Conservation (phyloP, 2,329 filamentous ascomycete species). For the Setomelanomma holmii region DNA sequence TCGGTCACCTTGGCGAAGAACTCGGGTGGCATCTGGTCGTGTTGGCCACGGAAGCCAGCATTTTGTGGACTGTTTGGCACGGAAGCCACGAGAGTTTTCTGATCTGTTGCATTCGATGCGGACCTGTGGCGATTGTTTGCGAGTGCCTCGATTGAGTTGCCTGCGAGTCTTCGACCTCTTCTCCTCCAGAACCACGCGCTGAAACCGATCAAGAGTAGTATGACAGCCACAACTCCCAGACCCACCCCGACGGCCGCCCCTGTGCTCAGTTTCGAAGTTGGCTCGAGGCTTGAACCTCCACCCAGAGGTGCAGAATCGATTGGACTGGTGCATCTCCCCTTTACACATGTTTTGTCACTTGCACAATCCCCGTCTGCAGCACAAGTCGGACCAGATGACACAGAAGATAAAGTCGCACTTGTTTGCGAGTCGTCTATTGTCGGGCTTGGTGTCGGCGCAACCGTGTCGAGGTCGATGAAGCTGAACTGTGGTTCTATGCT, state of each 20-base stretch:
- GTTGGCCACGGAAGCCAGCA: constrained; percentile 16
- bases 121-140: constrained; percentile 13
- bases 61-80: constrained; percentile 33
- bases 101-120: constrained; percentile 29
- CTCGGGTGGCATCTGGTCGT: constrained; percentile 11
- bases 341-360: constrained; percentile 31
- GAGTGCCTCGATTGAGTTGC: constrained; percentile 22
- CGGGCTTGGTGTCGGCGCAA: constrained; percentile 10
- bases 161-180: constrained; percentile 19
- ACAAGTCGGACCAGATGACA: constrained; percentile 23
- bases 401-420: background rate
- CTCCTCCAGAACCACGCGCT: constrained; percentile 32
- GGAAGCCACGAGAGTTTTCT: constrained; percentile 34
- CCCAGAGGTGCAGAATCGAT: constrained; percentile 29
- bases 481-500: constrained; percentile 10
- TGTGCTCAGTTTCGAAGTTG: constrained; percentile 27
- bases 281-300: constrained; percentile 18
- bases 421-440: background rate
- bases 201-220: constrained; percentile 28
- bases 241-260: constrained; percentile 35
- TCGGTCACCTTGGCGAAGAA: constrained; percentile 19
- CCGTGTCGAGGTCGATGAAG: constrained; percentile 21
- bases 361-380: constrained; percentile 31
- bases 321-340: constrained; percentile 23
- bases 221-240: constrained; percentile 27